phyloP scores from a whole-genome alignment of 768 basidiomycete species.

The Lactarius vividus region DNA sequence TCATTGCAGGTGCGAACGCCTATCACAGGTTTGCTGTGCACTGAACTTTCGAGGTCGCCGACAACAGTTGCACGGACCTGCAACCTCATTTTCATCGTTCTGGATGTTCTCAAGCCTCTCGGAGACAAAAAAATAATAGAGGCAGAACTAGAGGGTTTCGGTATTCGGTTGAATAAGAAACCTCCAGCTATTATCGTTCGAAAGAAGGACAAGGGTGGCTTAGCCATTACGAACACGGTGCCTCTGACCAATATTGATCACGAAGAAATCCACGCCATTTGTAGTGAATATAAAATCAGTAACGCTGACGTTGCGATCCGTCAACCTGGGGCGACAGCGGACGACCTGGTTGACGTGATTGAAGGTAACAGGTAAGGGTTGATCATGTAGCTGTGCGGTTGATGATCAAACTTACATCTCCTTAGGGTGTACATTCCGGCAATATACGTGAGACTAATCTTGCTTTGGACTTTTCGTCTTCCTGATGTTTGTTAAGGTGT shows the following conservation, averaged over 20 bases:
- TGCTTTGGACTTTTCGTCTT: conserved; percentile 1
- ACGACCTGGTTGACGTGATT: conserved; percentile 95
- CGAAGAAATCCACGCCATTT: conserved; percentile 92
- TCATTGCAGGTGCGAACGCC: conserved; percentile 66
- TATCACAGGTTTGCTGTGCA: conserved; percentile 1
- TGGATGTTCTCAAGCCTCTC: conserved; percentile 97
- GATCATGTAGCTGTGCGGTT: background rate
- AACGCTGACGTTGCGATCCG: conserved; percentile 93
- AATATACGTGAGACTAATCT: conserved; percentile 61
- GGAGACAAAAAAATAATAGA: conserved; percentile 93
- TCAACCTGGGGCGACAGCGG: conserved; percentile 86
- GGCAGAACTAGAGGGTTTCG: conserved; percentile 94
- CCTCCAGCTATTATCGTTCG: conserved; percentile 84
- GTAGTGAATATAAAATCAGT: conserved; percentile 88
- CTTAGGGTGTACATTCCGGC: conserved; percentile 88
- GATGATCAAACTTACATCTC: background rate
- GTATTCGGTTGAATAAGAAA: conserved; percentile 92
- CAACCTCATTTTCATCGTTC: conserved; percentile 96
- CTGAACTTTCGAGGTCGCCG: conserved; percentile 17
- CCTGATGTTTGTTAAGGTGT: conserved; percentile 45
- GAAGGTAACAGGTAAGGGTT: conserved; percentile 86
- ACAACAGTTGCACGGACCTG: conserved; percentile 89
- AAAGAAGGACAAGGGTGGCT: conserved; percentile 87
- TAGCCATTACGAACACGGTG: conserved; percentile 95
- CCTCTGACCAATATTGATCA: conserved; percentile 94